These are phyloP conservation scores for Aureococcus anophagefferens DNA, from an alignment of 108 stramenopile species.

Conservation along the genomic window DNA sequence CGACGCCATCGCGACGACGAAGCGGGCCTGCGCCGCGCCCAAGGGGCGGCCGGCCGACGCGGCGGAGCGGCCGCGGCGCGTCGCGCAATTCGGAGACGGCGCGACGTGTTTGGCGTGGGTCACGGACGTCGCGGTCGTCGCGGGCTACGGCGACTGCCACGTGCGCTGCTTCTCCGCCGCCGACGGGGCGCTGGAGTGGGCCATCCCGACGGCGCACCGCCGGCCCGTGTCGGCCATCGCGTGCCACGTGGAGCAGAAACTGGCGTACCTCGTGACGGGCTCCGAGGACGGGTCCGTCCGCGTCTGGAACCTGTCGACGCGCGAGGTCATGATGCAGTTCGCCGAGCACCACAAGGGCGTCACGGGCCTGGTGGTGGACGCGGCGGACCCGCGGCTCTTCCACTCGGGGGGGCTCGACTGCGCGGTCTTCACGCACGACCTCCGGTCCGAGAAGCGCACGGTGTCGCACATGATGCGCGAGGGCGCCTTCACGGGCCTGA, in stretches of 20 bases:
- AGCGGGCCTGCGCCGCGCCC: neutral
- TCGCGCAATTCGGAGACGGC: neutral
- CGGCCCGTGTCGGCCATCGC: conserved; percentile 21
- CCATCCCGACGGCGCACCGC: conserved; percentile 34
- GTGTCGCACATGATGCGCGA: conserved; percentile 15
- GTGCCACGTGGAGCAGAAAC: conserved; percentile 9
- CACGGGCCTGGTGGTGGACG: conserved; percentile 23
- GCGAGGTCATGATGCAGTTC: conserved; percentile 37
- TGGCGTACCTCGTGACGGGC: conserved; percentile 29
- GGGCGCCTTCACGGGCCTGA: conserved; percentile 30
- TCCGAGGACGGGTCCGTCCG: conserved; percentile 33
- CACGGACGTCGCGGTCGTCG: conserved; percentile 20
- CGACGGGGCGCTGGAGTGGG: conserved; percentile 24
- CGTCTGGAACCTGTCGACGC: conserved; percentile 36
- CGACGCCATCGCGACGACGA: neutral
- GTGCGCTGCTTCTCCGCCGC: conserved; percentile 28
- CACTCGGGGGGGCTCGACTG: conserved; percentile 33
- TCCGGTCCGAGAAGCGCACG: conserved; percentile 29
- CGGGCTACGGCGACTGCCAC: conserved; percentile 33
- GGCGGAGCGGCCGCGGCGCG: neutral
- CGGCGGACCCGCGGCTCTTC: conserved; percentile 21
- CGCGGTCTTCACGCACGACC: conserved; percentile 37
- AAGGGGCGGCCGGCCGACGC: neutral
- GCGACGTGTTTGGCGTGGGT: conserved; percentile 23
- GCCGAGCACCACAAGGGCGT: conserved; percentile 34